Conservation (phyloP, 768 basidiomycete genomes). For the Cyathus striatus region DNA sequence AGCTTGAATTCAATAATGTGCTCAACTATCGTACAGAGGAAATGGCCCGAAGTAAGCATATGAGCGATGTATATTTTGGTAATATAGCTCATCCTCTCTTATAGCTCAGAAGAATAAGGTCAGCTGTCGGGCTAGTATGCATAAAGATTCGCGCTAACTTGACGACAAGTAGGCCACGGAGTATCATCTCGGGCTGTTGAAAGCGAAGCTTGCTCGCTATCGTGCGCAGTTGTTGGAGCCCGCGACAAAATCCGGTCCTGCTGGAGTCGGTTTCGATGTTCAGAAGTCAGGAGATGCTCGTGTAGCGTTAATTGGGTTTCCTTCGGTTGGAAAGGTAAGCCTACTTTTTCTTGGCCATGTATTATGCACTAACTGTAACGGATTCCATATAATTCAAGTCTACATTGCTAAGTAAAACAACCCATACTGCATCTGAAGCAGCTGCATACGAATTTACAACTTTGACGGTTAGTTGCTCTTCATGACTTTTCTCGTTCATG, state of each 20-base stretch:
- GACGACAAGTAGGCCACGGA: constrained; percentile 72
- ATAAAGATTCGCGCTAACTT: neutral
- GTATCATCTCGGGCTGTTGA: constrained; percentile 89
- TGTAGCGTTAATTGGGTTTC: constrained; percentile 92
- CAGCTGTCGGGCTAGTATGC: constrained; percentile 11
- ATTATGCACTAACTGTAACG: too few relatives aligned
- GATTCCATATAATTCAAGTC: constrained; percentile 49
- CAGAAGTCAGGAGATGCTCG: constrained; percentile 80
- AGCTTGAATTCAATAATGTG: neutral
- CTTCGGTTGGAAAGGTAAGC: constrained; percentile 83
- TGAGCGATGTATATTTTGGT: neutral
- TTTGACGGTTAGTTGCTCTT: constrained; percentile 52
- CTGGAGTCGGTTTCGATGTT: constrained; percentile 85
- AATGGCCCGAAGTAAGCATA: constrained; percentile 90
- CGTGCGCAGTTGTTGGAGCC: constrained; percentile 95
- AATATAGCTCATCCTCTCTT: too few relatives aligned
- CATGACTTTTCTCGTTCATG: neutral
- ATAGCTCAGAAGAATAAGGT: constrained; percentile 96
- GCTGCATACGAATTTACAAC: constrained; percentile 98
- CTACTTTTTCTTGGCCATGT: too few relatives aligned
- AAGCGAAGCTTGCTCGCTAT: constrained; percentile 93
- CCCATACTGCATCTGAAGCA: constrained; percentile 82
- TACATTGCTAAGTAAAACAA: constrained; percentile 87
- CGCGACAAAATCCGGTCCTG: constrained; percentile 72
- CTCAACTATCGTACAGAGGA: constrained; percentile 55